Evolutionary conservation across 768 basidiomycete species (phyloP), one percentile per base, ranked within the genome.

Genomic region (Sarcodon aspratus): DNA sequence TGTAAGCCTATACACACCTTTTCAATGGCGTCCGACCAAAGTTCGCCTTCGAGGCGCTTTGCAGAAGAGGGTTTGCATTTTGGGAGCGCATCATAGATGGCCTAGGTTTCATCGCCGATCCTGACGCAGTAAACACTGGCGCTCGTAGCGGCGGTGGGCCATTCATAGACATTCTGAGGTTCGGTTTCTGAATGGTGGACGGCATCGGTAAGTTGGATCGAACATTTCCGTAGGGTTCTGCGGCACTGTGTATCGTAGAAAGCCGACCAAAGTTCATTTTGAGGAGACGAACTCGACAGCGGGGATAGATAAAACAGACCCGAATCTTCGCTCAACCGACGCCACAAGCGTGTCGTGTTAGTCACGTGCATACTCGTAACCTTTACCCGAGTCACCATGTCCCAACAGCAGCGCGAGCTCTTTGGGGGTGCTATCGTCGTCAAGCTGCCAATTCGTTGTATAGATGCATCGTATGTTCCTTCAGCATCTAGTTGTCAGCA

Each of bases 21-120:
- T 78, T 77, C 57, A 84, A 65, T 12, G 91, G 91, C 34, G 90
- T 94, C 48, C 80, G 70, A 2, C 85, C 86, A 55, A 62, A 73
- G 56, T 69, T 71, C 44, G 73, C 72, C 57, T 90, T 86, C 34
- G 73, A 74, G 3, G 76, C 76, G 55, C 87, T 91, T 61, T 77
- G 74, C 15, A 86, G 63, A 7, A 90, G 65, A 0, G 84, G 74
- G 55, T 87, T 88, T 42, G 63, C 50, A 52, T 78, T 84, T 61
- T 84, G 84, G 0, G 84, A 80, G 44, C 82, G 71, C 66, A 78
- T 75, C 55, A 79, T 72, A 1, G 84, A 85, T 44, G 83, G 82
- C 33, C 85, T 69, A 7, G 81, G 78, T 54, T 82, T 81, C 18
- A 76, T 72, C 1, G 60, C 58, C 1, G 63, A 63, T 2, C 54